These are phyloP conservation scores for Dactylonectria macrodidyma DNA, from an alignment of 2,329 filamentous ascomycete genomes.

Conservation along the genomic window DNA sequence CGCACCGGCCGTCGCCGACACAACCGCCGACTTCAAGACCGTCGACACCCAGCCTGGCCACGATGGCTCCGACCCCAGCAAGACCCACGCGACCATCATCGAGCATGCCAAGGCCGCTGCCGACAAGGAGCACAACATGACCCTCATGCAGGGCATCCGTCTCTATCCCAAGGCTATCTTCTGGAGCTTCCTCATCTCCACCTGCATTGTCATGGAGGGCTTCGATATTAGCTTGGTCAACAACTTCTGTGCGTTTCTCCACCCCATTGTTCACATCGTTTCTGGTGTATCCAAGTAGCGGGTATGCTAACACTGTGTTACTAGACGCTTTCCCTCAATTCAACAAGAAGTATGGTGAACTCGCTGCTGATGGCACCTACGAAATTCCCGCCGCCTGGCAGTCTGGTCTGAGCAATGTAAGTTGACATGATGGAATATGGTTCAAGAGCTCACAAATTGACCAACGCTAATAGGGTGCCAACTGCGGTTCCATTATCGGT, in stretches of 20 bases:
- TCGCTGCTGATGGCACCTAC: slow-evolving; percentile 61
- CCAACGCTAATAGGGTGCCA: slow-evolving; percentile 60
- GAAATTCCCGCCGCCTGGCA: slow-evolving; percentile 75
- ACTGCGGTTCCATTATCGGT: slow-evolving; percentile 76
- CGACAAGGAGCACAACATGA: slow-evolving; percentile 79
- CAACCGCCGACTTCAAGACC: slow-evolving; percentile 25
- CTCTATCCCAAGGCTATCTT: slow-evolving; percentile 89
- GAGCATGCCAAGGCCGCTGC: slow-evolving; percentile 61
- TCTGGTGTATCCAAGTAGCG: background rate
- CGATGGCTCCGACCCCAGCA: slow-evolving; percentile 37
- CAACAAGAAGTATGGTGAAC: slow-evolving; percentile 70
- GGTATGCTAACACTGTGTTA: slow-evolving; percentile 27
- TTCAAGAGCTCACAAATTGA: slow-evolving; percentile 23
- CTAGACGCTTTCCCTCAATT: slow-evolving; percentile 70
- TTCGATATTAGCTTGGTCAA: slow-evolving; percentile 87
- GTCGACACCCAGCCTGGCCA: slow-evolving; percentile 24
- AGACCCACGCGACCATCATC: slow-evolving; percentile 50
- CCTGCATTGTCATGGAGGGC: slow-evolving; percentile 92
- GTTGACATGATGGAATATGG: slow-evolving; percentile 38
- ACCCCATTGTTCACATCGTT: background rate
- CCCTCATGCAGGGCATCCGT: slow-evolving; percentile 80
- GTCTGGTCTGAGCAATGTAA: slow-evolving; percentile 70
- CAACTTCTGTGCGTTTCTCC: slow-evolving; percentile 75
- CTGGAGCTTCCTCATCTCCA: slow-evolving; percentile 91
- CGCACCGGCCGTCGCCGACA: slow-evolving; percentile 33